Base-by-base conservation (phyloP, 164 flowering plant species). In the Umbilicus rupestris region DNA sequence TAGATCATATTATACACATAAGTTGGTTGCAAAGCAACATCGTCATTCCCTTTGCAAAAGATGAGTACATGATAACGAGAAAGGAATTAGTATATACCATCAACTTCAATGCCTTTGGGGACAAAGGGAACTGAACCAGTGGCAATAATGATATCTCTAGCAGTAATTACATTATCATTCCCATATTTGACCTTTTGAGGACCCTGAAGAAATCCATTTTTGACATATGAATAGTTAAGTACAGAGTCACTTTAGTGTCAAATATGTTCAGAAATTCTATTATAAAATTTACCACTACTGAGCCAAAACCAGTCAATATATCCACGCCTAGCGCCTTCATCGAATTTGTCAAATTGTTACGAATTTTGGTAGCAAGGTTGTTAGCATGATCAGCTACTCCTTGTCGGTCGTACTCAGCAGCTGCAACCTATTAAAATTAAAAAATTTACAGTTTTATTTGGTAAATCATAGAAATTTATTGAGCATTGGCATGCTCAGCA, bases 81-180 rank as follows among this genome's bases (percentile, higher is more conserved):
- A 44, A 63, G 62, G 68, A 65, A 62, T 50, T 19, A 65, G 63
- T 33, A 39, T 68, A 75, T 78, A 95, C 99, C 99, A 81, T 95
- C 99, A 78, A 95, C 87, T 83, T 95, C 99, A 75, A 95, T 85
- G 76, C 97, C 99, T 72, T 87, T 95, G 39, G 99, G 99, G 29
- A 95, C 97, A 74, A 89, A 85, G 12, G 99, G 99, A 63, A 92
- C 92, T 63, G 99, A 95, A 69, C 99, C 99, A 66, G 99, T 95
- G 20, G 97, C 97, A 73, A 95, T 86, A 55, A 94, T 91, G 67
- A 94, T 89, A 76, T 89, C 80, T 80, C 87, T 89, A 52, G 97
- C 94, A 47, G 97, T 88, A 47, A 92, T 78, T 55, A 84, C 69
- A 17, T 78, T 83, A 66, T 85, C 90, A 17, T 85, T 68, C 64